Evolutionary conservation across 345 rosid genomes (phyloP).

Genomic region (Arabis hirsuta): DNA sequence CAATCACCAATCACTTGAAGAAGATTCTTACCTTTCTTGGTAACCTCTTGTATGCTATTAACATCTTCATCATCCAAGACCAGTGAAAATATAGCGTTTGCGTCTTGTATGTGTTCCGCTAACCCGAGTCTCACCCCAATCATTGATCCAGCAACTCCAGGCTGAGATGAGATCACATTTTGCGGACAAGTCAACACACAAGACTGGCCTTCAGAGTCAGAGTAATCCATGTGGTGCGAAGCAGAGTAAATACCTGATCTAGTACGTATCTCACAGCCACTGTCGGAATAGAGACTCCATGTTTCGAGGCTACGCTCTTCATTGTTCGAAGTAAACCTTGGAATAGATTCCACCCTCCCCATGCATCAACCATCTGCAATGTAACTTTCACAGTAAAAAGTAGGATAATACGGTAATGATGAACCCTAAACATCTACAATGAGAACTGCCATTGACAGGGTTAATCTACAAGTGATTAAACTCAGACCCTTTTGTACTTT

Average conservation of each 20-base stretch:
- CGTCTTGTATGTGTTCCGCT: constrained; percentile 73
- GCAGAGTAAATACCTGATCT: constrained; percentile 62
- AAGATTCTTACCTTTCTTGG: constrained; percentile 70
- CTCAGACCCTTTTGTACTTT: constrained; percentile 86
- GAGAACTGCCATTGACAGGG: constrained; percentile 1
- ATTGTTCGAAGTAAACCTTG: constrained; percentile 76
- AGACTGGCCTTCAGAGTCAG: neutral
- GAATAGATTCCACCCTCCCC: constrained; percentile 97
- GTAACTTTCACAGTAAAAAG: neutral
- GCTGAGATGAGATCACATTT: constrained; percentile 50
- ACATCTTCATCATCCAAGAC: constrained; percentile 80
- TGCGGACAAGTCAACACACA: neutral
- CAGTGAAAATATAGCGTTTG: constrained; percentile 72
- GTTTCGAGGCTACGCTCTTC: constrained; percentile 70
- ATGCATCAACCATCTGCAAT: constrained; percentile 89
- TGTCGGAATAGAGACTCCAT: constrained; percentile 82
- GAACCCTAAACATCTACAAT: neutral
- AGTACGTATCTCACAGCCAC: constrained; percentile 87
- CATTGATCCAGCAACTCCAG: constrained; percentile 93
- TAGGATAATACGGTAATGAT: neutral
- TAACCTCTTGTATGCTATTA: constrained; percentile 63
- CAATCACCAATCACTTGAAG: constrained; percentile 90
- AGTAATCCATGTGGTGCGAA: constrained; percentile 1
- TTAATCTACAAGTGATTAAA: neutral
- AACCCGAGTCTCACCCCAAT: constrained; percentile 89